Base-by-base conservation (phyloP, 805 yeast species). In the Lachancea quebecensis region DNA sequence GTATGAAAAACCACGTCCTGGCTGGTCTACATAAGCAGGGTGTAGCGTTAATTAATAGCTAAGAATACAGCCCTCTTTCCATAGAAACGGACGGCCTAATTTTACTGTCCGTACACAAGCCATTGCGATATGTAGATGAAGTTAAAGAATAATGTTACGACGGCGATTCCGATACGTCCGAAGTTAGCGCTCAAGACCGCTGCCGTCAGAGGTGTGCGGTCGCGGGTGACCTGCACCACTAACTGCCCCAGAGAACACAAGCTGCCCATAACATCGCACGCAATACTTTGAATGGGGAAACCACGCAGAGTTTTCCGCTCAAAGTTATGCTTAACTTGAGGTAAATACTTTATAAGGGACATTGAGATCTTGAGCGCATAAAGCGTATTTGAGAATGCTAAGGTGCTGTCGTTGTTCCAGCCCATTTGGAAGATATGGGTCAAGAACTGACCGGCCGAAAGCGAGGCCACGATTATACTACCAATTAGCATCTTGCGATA, bases 311-410 rank as follows among this genome's bases (percentile, higher is more conserved):
- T 84, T 56, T 81, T 79, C 52, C 95, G 77, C 39, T 70, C 70
- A 61, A 81, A 77, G 66, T 91, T 91, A 59, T 85, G 95, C 46
- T 76, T 67, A 44, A 91, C 84, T 65, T 91, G 99, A 0, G 99
- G 99, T 27, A 85, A 64, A 53, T 77, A 74, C 52, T 77, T 77
- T 38, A 74, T 62, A 38, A 75, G 55, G 29, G 80, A 74, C 67
- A 75, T 70, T 12, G 60, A 41, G 12, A 77, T 68, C 58, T 77
- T 77, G 46, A 74, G 58, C 12, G 50, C 10, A 33, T 53, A 56
- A 38, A 64, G 45, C 28, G 50, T 50, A 35, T 59, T 58, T 28
- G 65, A 61, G 41, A 54, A 55, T 3, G 49, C 45, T 38, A 59
- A 37, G 1, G 60, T 55, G 31, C 46, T 44, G n/a, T 38, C 10